Evolutionary conservation across 2,329 filamentous ascomycete genomes (phyloP).

Genomic region (Trichoderma afroharzianum): DNA sequence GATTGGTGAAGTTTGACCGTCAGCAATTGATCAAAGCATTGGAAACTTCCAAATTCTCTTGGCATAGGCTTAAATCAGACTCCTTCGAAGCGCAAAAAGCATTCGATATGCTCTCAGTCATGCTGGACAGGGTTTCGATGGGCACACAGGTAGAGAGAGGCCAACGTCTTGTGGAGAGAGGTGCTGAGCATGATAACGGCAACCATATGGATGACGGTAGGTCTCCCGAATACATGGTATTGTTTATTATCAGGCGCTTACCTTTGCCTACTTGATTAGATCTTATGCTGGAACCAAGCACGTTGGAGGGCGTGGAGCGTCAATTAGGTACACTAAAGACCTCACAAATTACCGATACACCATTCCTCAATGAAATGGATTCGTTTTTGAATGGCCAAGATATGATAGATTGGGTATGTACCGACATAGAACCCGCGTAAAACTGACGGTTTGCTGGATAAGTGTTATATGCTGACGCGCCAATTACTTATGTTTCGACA

Average conservation of each 20-base stretch:
- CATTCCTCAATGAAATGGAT: neutral
- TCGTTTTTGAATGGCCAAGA: neutral
- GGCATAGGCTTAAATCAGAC: neutral
- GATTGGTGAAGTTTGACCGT: neutral
- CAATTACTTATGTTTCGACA: neutral
- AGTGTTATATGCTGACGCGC: neutral
- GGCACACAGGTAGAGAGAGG: neutral
- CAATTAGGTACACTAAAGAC: neutral
- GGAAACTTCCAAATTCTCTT: neutral
- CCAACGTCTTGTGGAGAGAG: neutral
- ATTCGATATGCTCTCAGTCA: neutral
- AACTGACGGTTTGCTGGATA: neutral
- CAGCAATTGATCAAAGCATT: neutral
- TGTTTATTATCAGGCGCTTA: neutral
- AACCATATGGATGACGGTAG: neutral
- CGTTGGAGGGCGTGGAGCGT: neutral
- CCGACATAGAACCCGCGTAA: neutral
- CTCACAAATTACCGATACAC: neutral
- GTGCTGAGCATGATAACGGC: neutral
- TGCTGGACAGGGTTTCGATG: neutral
- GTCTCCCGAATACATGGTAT: neutral
- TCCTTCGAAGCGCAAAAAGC: neutral
- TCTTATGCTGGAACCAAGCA: neutral
- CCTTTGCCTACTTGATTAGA: neutral
- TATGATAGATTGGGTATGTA: neutral